phyloP scores from a whole-genome alignment of 129 eudicot species.

The Arctium minus region DNA sequence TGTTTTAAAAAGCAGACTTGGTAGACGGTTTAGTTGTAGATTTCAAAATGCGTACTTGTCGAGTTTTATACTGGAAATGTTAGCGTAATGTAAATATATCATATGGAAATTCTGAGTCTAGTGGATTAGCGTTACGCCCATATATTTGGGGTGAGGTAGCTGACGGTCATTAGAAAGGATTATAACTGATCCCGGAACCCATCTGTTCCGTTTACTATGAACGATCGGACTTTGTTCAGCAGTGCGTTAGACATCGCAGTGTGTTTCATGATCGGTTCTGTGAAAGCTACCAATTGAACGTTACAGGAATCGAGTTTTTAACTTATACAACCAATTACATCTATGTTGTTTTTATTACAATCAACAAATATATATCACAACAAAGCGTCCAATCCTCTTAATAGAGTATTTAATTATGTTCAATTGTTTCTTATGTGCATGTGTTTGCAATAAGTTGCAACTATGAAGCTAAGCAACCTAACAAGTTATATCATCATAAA shows the following conservation, averaged over 20 bases:
- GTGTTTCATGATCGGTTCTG: no score
- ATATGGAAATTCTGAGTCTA: not conserved
- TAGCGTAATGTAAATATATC: conserved; percentile 11
- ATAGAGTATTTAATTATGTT: not conserved
- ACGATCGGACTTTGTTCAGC: no score
- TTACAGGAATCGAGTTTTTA: no score
- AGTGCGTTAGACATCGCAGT: no score
- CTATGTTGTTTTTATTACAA: no score
- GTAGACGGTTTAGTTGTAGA: not conserved
- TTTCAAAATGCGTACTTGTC: not conserved
- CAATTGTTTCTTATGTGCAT: not conserved
- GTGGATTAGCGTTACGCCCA: not conserved
- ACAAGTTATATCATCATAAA: not conserved
- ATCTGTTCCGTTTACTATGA: no score
- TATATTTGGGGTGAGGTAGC: not conserved
- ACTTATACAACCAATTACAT: no score
- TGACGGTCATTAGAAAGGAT: not conserved
- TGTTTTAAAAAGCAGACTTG: not conserved
- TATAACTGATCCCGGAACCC: no score
- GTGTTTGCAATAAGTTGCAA: not conserved
- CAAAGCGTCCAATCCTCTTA: no score
- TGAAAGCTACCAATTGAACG: no score
- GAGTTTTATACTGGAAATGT: not conserved
- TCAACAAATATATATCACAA: no score
- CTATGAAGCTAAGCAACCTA: not conserved